Percentiles rank a stretch among this genome's conserved stretches.
Evolutionary conservation across 345 rosid species (phyloP).

Genomic region (Hirschfeldia incana): DNA sequence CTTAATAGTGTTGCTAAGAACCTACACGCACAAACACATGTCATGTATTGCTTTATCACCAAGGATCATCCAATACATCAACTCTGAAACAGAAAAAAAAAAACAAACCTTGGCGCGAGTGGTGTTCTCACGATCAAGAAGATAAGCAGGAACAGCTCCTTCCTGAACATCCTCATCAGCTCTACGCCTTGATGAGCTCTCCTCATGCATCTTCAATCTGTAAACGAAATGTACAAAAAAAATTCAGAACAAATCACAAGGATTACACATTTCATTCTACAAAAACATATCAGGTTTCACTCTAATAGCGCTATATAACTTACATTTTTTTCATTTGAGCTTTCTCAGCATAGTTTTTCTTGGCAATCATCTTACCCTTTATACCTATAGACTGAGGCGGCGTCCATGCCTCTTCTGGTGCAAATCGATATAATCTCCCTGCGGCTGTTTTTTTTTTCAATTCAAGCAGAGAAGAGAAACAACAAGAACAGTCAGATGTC

Average conservation of each 20-base stretch:
- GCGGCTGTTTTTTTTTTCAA: constrained; percentile 56
- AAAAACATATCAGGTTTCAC: not conserved
- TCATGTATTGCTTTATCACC: too few species aligned
- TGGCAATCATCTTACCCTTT: not conserved
- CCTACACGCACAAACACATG: too few species aligned
- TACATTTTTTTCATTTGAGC: not conserved
- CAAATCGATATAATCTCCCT: constrained; percentile 86
- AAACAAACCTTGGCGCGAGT: constrained; percentile 87
- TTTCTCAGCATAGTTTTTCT: not conserved
- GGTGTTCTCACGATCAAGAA: constrained; percentile 90
- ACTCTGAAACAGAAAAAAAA: not conserved
- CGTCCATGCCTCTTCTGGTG: constrained; percentile 83
- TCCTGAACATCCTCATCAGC: constrained; percentile 81
- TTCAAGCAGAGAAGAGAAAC: constrained; percentile 6
- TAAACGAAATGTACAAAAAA: too few species aligned
- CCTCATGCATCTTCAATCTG: constrained; percentile 91
- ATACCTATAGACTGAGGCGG: constrained; percentile 40
- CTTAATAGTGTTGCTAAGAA: too few species aligned
- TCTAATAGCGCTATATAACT: not conserved
- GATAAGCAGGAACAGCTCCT: constrained; percentile 94
- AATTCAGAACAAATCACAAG: not conserved
- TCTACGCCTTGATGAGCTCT: constrained; percentile 70
- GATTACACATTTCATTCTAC: too few species aligned
- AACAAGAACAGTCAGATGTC: constrained; percentile 11
- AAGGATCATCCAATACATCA: too few species aligned